Evolutionary conservation across 345 rosid genomes (phyloP).

Genomic region (Salix viminalis): DNA sequence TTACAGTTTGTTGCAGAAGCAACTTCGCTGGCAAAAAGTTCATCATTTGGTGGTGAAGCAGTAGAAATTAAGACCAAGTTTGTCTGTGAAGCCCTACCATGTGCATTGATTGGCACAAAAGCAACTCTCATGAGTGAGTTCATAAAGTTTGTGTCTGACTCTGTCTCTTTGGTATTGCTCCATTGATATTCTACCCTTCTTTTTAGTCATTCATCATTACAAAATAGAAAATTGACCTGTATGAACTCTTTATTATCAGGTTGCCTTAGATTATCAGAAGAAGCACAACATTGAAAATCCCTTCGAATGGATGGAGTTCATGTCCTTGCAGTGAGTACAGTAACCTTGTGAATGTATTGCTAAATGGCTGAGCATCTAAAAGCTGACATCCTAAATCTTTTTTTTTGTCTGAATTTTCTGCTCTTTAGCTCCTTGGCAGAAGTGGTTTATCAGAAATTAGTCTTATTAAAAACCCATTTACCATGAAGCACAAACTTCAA

Average conservation of each 20-base stretch:
- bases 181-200: background rate
- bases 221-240: background rate
- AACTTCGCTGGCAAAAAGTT: slow-evolving; percentile 58
- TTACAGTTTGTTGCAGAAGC: slow-evolving; percentile 57
- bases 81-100: slow-evolving; percentile 85
- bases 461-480: no score
- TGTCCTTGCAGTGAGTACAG: slow-evolving; percentile 77
- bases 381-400: no score
- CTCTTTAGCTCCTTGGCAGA: no score
- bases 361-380: no score
- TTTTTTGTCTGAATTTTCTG: no score
- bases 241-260: slow-evolving; percentile 33
- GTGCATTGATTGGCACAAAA: slow-evolving; percentile 89
- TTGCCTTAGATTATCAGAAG: slow-evolving; percentile 58
- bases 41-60: slow-evolving; percentile 62
- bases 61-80: slow-evolving; percentile 86
- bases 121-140: slow-evolving; percentile 85
- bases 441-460: no score
- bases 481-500: no score
- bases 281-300: slow-evolving; percentile 74
- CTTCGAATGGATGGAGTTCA: slow-evolving; percentile 97
- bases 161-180: slow-evolving; percentile 64
- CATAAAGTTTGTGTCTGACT: slow-evolving; percentile 84
- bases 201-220: background rate
- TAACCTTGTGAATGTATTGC: no score